Evolutionary conservation across 108 stramenopile species (phyloP).

Genomic region (Cylindrotheca closterium): DNA sequence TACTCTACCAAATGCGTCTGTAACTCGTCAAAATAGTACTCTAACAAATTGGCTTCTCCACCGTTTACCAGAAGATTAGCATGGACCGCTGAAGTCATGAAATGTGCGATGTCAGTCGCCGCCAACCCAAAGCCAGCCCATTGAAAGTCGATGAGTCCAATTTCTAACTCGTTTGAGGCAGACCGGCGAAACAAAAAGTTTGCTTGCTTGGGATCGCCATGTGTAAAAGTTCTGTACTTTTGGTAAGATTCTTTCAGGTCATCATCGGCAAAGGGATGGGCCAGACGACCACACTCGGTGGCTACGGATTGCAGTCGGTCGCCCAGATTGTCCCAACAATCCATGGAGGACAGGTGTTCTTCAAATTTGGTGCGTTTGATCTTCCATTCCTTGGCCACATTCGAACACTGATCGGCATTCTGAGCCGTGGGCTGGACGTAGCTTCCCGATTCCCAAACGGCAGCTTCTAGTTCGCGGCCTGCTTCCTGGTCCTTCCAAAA

Average conservation of each 20-base stretch:
- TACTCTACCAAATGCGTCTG: too few relatives aligned
- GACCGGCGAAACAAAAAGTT: conserved; percentile 48
- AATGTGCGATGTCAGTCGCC: conserved; percentile 56
- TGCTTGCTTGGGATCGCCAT: conserved; percentile 58
- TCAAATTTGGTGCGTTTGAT: too few relatives aligned
- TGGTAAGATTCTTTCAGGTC: too few relatives aligned
- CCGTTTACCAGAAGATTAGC: conserved; percentile 8
- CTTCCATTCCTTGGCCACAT: conserved; percentile 38
- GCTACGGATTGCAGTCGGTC: conserved; percentile 40
- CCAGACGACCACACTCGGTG: conserved; percentile 7
- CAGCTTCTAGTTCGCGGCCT: conserved; percentile 33
- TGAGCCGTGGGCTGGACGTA: conserved; percentile 45
- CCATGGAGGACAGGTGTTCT: too few relatives aligned
- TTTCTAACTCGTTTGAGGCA: too few relatives aligned
- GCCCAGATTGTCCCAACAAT: too few relatives aligned
- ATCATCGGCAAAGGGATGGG: conserved; percentile 43
- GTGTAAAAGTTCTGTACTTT: conserved; percentile 42
- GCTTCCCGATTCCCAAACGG: conserved; percentile 36
- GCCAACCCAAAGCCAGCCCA: conserved; percentile 53
- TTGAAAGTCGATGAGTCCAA: conserved; percentile 60
- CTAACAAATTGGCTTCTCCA: too few relatives aligned
- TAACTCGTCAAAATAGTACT: too few relatives aligned
- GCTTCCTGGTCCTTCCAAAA: conserved; percentile 35
- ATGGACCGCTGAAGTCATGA: conserved; percentile 32
- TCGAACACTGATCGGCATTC: conserved; percentile 29